phyloP scores from a whole-genome alignment of 2,329 filamentous ascomycete species.

The Lachnellula arida region DNA sequence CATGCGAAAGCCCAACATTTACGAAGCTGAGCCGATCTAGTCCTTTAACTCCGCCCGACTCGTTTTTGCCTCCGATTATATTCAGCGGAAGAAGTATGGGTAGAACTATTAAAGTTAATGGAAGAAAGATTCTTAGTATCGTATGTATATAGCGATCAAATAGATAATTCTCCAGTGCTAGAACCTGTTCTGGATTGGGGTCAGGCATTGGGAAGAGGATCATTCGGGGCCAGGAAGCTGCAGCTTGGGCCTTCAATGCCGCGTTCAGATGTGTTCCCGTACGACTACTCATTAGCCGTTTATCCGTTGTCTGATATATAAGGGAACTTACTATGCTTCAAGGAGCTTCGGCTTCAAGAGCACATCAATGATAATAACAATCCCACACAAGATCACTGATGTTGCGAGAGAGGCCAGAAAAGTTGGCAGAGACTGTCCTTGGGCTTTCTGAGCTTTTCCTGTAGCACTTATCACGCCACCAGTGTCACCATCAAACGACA shows the following conservation, averaged over 20 bases:
- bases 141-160: conserved; percentile 82
- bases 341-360: conserved; percentile 1
- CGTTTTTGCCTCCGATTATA: conserved; percentile 60
- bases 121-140: conserved; percentile 82
- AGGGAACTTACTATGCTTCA: conserved; percentile 5
- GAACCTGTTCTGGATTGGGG: conserved; percentile 4
- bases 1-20: conserved; percentile 63
- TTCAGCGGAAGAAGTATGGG: conserved; percentile 83
- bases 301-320: conserved; percentile 4
- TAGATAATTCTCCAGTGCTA: conserved; percentile 71
- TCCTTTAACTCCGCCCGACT: conserved; percentile 50
- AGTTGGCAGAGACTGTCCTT: conserved; percentile 4
- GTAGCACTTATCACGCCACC: conserved; percentile 1
- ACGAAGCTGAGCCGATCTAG: conserved; percentile 82
- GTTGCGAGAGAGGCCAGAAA: conserved; percentile 8
- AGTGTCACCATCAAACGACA: background rate
- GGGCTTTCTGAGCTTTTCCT: conserved; percentile 7
- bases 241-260: conserved; percentile 1
- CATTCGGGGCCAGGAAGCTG: background rate
- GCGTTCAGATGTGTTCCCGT: no score
- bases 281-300: background rate
- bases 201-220: conserved; percentile 9
- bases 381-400: conserved; percentile 1
- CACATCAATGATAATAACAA: conserved; percentile 1
- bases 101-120: conserved; percentile 68